phyloP scores from a whole-genome alignment of 106 monocot genomes.

The Alisma plantagoaquatica region DNA sequence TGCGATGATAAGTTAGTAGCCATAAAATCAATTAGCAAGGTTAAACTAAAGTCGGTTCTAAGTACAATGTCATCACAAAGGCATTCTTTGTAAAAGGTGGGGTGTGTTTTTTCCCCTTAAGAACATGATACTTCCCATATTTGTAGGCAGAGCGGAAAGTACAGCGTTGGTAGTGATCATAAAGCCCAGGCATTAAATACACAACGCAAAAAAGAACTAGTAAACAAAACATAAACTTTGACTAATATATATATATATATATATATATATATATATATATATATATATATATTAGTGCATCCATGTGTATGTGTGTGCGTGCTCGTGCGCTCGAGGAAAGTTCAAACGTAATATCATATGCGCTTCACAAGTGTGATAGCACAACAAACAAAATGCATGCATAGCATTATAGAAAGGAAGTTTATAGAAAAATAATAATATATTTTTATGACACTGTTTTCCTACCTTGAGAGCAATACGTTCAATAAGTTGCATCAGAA shows the following conservation, averaged over 20 bases:
- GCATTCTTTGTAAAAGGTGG: too few relatives aligned
- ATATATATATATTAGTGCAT: not conserved
- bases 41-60: not conserved
- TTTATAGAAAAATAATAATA: not conserved
- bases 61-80: too few relatives aligned
- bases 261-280: not conserved
- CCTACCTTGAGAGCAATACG: constrained; percentile 90
- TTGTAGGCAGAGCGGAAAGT: too few relatives aligned
- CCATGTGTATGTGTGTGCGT: not conserved
- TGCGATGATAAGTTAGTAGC: not conserved
- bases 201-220: too few relatives aligned
- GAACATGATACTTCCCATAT: not conserved
- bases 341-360: too few relatives aligned
- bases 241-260: too few relatives aligned
- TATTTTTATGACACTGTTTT: not conserved
- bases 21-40: not conserved
- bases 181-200: too few relatives aligned
- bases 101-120: too few relatives aligned
- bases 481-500: constrained; percentile 88
- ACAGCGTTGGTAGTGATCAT: too few relatives aligned
- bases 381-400: not conserved
- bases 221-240: too few relatives aligned
- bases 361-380: too few relatives aligned
- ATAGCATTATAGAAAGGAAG: not conserved
- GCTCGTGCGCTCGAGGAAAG: not conserved